Percentiles rank a stretch among this genome's conserved stretches.
Evolutionary conservation across 2,329 filamentous ascomycete genomes (phyloP).

Genomic region (Calonectria pseudoreteaudii): DNA sequence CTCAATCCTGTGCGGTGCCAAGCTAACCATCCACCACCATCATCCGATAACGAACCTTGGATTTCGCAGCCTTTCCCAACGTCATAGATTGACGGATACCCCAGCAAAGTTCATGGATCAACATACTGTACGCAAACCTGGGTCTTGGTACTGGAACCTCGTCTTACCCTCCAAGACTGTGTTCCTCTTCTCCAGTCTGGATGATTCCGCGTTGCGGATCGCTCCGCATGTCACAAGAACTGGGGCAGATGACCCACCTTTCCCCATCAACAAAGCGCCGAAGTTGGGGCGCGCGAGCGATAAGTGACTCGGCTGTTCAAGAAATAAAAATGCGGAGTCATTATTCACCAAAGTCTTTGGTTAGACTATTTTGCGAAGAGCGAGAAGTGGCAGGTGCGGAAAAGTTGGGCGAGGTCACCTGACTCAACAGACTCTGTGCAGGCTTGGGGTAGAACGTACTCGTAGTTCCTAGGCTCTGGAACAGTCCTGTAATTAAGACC

Average conservation of each 20-base stretch:
- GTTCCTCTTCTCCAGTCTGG: not conserved
- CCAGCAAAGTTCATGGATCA: not conserved
- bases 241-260: not conserved
- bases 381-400: not conserved
- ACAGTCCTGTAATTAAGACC: not conserved
- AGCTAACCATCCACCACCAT: not conserved
- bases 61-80: not conserved
- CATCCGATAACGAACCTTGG: not conserved
- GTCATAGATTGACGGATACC: too few species aligned
- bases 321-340: not conserved
- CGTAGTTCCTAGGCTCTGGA: not conserved
- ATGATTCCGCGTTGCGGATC: not conserved
- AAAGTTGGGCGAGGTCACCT: not conserved
- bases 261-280: not conserved
- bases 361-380: not conserved
- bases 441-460: not conserved
- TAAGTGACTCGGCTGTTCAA: not conserved
- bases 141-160: too few species aligned
- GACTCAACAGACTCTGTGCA: not conserved
- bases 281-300: not conserved
- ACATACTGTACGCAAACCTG: not conserved
- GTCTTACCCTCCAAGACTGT: not conserved
- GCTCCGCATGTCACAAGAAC: not conserved
- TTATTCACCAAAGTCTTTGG: not conserved
- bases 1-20: not conserved